Percentiles rank a stretch among this genome's conserved stretches.
Conservation (phyloP, 345 rosid species). For the Mangifera indica region DNA sequence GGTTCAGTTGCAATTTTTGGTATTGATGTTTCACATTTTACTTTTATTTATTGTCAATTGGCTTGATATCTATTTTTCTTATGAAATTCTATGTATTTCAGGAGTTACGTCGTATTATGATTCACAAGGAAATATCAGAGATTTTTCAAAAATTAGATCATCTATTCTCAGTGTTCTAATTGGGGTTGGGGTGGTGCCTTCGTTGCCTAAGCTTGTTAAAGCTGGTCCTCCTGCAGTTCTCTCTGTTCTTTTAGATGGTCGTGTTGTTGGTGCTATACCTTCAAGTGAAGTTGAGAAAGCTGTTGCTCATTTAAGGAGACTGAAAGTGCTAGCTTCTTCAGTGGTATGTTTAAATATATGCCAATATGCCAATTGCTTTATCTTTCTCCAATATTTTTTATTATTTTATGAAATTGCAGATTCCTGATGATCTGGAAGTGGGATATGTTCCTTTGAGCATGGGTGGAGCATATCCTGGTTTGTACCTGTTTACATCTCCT, state of each 20-base stretch:
- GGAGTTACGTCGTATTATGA: slow-evolving; percentile 84
- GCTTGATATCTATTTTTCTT: neutral
- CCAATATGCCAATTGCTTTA: neutral
- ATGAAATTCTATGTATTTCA: slow-evolving; percentile 30
- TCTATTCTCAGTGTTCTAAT: slow-evolving; percentile 65
- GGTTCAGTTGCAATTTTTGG: neutral
- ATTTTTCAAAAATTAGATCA: slow-evolving; percentile 62
- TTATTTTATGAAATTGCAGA: slow-evolving; percentile 43
- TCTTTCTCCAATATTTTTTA: neutral
- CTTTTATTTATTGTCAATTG: neutral
- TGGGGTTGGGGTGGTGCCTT: slow-evolving; percentile 74
- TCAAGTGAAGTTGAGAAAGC: slow-evolving; percentile 56
- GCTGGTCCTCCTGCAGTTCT: slow-evolving; percentile 85
- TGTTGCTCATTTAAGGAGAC: slow-evolving; percentile 72
- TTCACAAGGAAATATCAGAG: slow-evolving; percentile 66
- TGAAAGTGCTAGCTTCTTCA: slow-evolving; percentile 78
- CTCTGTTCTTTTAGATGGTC: slow-evolving; percentile 87
- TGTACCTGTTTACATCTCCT: slow-evolving; percentile 81
- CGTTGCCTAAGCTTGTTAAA: slow-evolving; percentile 76
- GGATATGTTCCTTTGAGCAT: slow-evolving; percentile 91
- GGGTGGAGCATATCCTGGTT: slow-evolving; percentile 92
- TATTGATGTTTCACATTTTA: neutral
- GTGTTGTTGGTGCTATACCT: slow-evolving; percentile 68
- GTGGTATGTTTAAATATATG: slow-evolving; percentile 45
- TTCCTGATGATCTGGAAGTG: slow-evolving; percentile 90